These are phyloP conservation scores for Lipomyces sp. DNA, from an alignment of 805 yeast species.

Conservation along the genomic window DNA sequence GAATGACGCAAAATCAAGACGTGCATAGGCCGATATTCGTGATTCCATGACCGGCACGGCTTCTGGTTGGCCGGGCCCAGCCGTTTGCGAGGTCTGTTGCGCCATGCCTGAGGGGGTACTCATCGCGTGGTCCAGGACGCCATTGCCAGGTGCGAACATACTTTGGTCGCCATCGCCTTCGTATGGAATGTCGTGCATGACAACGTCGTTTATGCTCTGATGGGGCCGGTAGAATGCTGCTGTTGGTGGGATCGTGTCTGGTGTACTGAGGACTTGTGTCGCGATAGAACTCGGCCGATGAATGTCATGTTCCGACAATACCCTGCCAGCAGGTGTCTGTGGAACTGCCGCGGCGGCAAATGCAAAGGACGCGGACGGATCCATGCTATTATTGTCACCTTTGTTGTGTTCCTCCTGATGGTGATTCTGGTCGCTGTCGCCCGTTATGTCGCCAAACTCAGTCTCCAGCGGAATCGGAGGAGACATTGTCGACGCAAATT, in stretches of 20 bases:
- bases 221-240: slow-evolving; percentile 15
- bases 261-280: slow-evolving; percentile 16
- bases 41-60: slow-evolving; percentile 31
- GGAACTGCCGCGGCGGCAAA: slow-evolving; percentile 9
- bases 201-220: background rate
- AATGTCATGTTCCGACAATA: slow-evolving; percentile 4
- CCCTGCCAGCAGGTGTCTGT: slow-evolving; percentile 11
- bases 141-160: slow-evolving; percentile 3
- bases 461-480: slow-evolving; percentile 3
- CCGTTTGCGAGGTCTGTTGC: background rate
- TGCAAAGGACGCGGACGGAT: slow-evolving; percentile 8
- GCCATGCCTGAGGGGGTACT: background rate
- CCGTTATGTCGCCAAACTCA: background rate
- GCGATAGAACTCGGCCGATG: slow-evolving; percentile 2
- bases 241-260: slow-evolving; percentile 20
- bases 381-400: background rate
- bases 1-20: slow-evolving; percentile 85
- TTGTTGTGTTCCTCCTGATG: background rate
- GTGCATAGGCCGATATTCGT: slow-evolving; percentile 52
- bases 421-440: background rate
- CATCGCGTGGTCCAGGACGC: slow-evolving; percentile 3
- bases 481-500: slow-evolving; percentile 9
- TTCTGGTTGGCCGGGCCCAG: background rate
- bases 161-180: slow-evolving; percentile 2
- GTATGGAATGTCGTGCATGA: slow-evolving; percentile 14